phyloP scores from a whole-genome alignment of 2,329 filamentous ascomycete genomes.

The Neobulgaria alba region DNA sequence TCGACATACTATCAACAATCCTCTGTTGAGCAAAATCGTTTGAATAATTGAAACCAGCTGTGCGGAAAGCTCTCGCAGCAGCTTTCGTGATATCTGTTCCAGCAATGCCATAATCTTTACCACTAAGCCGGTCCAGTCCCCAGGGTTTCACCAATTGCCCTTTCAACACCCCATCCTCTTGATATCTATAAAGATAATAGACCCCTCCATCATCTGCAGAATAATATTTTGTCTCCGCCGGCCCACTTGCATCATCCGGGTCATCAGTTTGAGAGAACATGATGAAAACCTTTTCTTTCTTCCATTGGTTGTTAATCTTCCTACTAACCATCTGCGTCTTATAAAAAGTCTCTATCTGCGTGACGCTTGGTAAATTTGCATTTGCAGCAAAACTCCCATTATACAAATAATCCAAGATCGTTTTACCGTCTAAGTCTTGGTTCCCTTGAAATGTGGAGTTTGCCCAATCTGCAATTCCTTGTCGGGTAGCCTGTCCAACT shows the following conservation, averaged over 20 bases:
- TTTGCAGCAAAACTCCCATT: background rate
- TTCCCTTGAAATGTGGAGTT: background rate
- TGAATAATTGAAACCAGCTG: background rate
- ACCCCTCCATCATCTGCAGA: background rate
- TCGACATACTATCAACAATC: no score
- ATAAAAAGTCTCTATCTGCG: background rate
- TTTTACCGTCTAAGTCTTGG: background rate
- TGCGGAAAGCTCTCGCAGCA: background rate
- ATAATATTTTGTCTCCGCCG: background rate
- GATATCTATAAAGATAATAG: background rate
- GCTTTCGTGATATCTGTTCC: background rate
- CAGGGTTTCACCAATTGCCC: background rate
- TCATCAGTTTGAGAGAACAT: background rate
- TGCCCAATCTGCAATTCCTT: no score
- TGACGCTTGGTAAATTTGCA: background rate
- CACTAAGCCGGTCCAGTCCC: background rate
- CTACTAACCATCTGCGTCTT: background rate
- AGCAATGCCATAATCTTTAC: background rate
- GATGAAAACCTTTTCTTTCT: background rate
- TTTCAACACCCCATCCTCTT: background rate
- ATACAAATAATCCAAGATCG: background rate
- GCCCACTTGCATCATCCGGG: background rate
- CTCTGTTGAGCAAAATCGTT: no score
- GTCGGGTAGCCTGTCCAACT: no score
- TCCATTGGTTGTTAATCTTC: background rate